A percentile compares a stretch with the other conserved stretches of the same genome.
These are phyloP conservation scores for Piloderma croceum DNA, from an alignment of 768 basidiomycete species.

Conservation along the genomic window DNA sequence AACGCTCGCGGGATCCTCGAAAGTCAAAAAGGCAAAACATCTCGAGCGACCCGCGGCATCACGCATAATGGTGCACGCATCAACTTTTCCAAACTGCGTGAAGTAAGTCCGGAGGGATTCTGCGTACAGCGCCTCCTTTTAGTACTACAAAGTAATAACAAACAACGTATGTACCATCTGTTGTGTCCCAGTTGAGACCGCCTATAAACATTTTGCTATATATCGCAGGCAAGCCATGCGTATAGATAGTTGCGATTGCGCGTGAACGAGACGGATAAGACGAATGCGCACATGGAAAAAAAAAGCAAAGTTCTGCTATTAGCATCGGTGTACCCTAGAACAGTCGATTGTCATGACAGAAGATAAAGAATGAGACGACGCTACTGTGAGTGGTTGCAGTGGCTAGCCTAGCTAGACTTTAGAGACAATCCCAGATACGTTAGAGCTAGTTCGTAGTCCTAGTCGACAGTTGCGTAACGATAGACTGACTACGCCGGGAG, in stretches of 20 bases:
- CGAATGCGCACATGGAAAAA: conserved; percentile 30
- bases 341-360: conserved; percentile 55
- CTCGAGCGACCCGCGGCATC: conserved; percentile 91
- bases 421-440: conserved; percentile 57
- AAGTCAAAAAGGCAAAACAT: conserved; percentile 97
- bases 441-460: conserved; percentile 73
- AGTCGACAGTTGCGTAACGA: conserved; percentile 54
- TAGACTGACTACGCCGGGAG: conserved; percentile 36
- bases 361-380: conserved; percentile 54
- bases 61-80: conserved; percentile 98
- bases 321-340: conserved; percentile 74
- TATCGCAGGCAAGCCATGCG: background rate
- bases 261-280: conserved; percentile 21
- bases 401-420: conserved; percentile 76
- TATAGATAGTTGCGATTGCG: conserved; percentile 13
- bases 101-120: conserved; percentile 84
- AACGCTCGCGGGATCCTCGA: conserved; percentile 87
- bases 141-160: conserved; percentile 41
- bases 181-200: conserved; percentile 99
- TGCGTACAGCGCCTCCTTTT: conserved; percentile 35
- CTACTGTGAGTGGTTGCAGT: conserved; percentile 60
- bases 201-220: conserved; percentile 99
- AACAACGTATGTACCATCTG: conserved; percentile 75
- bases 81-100: conserved; percentile 92
- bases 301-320: conserved; percentile 65